Evolutionary conservation across 495 filamentous ascomycete genomes (phyloP).

Genomic region (Talaromyces trachyspermus): DNA sequence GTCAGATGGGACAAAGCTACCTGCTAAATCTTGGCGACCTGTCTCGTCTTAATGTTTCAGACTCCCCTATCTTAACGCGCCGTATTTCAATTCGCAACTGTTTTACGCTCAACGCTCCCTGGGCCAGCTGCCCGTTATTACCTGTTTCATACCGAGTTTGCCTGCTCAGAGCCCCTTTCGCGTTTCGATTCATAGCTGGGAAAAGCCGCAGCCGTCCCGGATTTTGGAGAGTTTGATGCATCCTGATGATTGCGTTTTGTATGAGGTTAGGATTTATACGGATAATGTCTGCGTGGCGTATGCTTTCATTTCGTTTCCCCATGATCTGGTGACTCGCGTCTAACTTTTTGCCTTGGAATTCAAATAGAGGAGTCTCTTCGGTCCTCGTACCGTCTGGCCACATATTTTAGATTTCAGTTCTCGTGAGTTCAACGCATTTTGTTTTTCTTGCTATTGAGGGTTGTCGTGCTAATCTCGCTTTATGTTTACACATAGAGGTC

Average conservation of each 20-base stretch:
- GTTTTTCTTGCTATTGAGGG: too few relatives aligned
- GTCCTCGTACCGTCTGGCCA: conserved; percentile 53
- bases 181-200: conserved; percentile 78
- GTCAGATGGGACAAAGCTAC: too few relatives aligned
- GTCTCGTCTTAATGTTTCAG: too few relatives aligned
- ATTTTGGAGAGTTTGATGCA: conserved; percentile 54
- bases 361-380: conserved; percentile 51
- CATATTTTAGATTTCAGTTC: conserved; percentile 37
- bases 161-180: conserved; percentile 54
- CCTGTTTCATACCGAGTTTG: conserved; percentile 69
- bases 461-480: background rate
- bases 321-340: too few relatives aligned
- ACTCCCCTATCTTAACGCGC: conserved; percentile 31
- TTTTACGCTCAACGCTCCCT: conserved; percentile 24
- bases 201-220: conserved; percentile 54
- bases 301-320: too few relatives aligned
- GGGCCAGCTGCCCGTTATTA: conserved; percentile 58
- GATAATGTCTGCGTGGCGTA: conserved; percentile 64
- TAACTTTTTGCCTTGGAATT: too few relatives aligned
- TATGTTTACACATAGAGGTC: conserved; percentile 39
- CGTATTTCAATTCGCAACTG: conserved; percentile 22
- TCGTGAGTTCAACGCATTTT: conserved; percentile 9
- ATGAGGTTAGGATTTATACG: conserved; percentile 61
- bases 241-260: conserved; percentile 52
- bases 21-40: too few relatives aligned